Evolutionary conservation across 2,329 filamentous ascomycete species (phyloP), one percentile per base, ranked within the genome.

Genomic region (Claviceps cyperi): DNA sequence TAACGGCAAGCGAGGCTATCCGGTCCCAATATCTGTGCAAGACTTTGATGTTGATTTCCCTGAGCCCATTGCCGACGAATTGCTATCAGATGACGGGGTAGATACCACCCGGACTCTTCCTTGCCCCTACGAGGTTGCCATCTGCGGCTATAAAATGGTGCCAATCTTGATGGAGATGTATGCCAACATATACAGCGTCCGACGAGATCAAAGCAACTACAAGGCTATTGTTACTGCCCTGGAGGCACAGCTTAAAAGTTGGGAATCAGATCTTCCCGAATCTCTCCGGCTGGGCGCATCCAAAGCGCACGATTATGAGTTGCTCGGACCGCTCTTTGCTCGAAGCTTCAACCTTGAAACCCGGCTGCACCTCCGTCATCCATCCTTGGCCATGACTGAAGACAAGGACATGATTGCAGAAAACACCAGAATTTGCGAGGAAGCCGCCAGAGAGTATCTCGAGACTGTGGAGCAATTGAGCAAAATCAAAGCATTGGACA

Each of bases 31-130:
- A 46, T 76, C 79, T 11, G 69, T 81, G 3, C 80, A 86, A 48
- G 86, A 92, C 55, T 84, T 89, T 56, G 87, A 94, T 58, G 78
- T 86, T 37, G 86, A 88, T 53, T 77, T 88, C 46, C 87, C 86
- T 1, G 75, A 85, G 51, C 69, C 80, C 5, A 74, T 90, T 35
- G 73, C 82, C 24, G 88, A 94, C 60, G 81, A 85, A 56, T 70
- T 81, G 32, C 73, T 88, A 0, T 77, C 75, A 0, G 80, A 86
- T 38, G 69, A 78, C 3, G 81, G 81, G 3, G 69, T 83, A n/a
- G 74, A 81, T 56, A 68, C 69, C 6, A 70, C 73, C 21, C 70
- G 68, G 51, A 64, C 70, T 2, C 69, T 73, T n/a, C 76, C 76
- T 43, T 91, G 85, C 61, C 73, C 73, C 1, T 89, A 82, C 59